Base-by-base conservation (phyloP, 805 yeast genomes). In the Candida germanica region DNA sequence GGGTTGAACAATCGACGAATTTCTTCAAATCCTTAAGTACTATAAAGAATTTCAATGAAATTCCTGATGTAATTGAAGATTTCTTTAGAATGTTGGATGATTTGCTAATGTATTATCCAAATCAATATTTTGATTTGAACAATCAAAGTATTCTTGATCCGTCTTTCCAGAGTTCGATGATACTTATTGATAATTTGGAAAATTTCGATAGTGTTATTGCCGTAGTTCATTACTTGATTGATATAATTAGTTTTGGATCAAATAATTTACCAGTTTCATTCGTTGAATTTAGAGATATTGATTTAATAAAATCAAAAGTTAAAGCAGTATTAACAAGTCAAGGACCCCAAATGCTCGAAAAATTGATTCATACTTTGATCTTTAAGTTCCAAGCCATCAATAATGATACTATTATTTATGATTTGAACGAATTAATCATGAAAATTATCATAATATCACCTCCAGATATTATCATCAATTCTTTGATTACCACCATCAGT, bases 161-260 rank as follows among this genome's bases (percentile, higher is more conserved):
- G 13, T 65, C 80, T 2, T 69, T 79, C 41, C 77, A 81, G 31
- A 74, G 84, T 3, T 74, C 87, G 3, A 51, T 84, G 25, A 65
- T 71, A 36, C 72, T 77, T 15, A 64, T 78, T 48, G 51, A 47
- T 29, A 53, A 55, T 11, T 65, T 82, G 28, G 80, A 79, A 41
- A 88, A 87, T 51, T 71, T 69, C 40, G 93, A 84, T 42, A 82
- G 95, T 3, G 65, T 87, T 39, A 66, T 73, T 26, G 69, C 87
- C 2, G 76, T 82, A 13, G 62, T 89, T 39, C 88, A 87, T 51
- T 87, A 77, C 56, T 59, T 89, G 47, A 81, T 86, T 46, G 98
- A 93, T 56, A 68, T 87, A 23, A 60, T 85, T 15, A 76, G 88
- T 5, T 89, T 94, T 91, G 96, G 95, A 1, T 77, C 82, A 46